A percentile compares a stretch with the other conserved stretches of the same genome.
These are phyloP conservation scores for Cornus suecica DNA, from an alignment of 148 eudicot species.

Conservation along the genomic window DNA sequence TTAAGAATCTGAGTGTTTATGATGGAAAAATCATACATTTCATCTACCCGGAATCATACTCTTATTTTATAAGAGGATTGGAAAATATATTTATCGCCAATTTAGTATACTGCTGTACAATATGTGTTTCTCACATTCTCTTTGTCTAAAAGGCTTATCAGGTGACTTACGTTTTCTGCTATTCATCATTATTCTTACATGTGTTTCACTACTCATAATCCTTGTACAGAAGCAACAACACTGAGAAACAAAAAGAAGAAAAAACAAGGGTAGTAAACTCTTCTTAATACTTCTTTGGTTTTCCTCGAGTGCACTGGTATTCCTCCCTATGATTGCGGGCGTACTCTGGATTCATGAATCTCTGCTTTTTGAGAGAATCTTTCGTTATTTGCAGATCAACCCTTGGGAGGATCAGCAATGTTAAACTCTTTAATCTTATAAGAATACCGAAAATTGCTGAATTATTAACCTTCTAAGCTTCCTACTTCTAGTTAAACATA, in stretches of 20 bases:
- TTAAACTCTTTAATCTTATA: too few species aligned
- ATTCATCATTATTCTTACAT: background rate
- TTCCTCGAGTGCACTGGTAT: background rate
- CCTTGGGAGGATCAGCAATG: too few species aligned
- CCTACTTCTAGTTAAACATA: too few species aligned
- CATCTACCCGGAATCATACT: background rate
- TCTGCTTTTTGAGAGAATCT: too few species aligned
- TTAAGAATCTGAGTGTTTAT: background rate
- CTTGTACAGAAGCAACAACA: background rate
- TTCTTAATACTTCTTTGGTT: background rate
- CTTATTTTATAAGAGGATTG: background rate
- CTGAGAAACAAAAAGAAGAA: background rate
- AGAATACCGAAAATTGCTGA: too few species aligned
- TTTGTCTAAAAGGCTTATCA: background rate
- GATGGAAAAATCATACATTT: background rate
- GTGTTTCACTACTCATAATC: background rate
- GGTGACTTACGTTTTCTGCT: background rate
- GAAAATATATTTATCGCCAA: background rate
- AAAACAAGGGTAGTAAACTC: background rate
- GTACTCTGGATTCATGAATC: too few species aligned
- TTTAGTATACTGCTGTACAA: background rate
- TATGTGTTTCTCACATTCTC: background rate
- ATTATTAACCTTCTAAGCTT: too few species aligned
- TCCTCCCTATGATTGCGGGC: background rate
- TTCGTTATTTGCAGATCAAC: too few species aligned